A percentile compares a stretch with the other conserved stretches of the same genome.
Conservation (phyloP, 1,284 basidiomycete species). For the Prillingera fragicola region DNA sequence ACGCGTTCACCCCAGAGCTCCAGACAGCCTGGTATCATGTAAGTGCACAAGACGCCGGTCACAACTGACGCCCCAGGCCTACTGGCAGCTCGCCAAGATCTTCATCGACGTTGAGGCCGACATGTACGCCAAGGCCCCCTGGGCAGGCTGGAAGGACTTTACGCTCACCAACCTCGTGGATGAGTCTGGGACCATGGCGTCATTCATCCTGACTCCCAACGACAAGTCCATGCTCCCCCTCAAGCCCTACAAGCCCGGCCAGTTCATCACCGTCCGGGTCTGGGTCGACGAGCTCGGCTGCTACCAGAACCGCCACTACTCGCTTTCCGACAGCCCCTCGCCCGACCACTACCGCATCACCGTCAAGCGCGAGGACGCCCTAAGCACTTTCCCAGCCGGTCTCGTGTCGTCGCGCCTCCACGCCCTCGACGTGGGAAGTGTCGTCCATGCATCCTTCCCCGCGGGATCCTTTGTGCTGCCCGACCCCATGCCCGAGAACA, state of each 20-base stretch:
- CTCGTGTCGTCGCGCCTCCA: slow-evolving; percentile 22
- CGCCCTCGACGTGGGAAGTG: slow-evolving; percentile 23
- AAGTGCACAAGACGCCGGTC: neutral
- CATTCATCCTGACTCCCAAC: slow-evolving; percentile 29
- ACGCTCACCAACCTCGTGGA: slow-evolving; percentile 22
- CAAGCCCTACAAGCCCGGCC: slow-evolving; percentile 29
- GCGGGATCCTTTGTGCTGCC: slow-evolving; percentile 33
- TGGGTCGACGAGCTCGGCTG: slow-evolving; percentile 12
- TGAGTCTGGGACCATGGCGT: slow-evolving; percentile 29
- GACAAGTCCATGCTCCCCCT: slow-evolving; percentile 24
- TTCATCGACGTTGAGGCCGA: slow-evolving; percentile 36
- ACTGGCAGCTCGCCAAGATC: slow-evolving; percentile 27
- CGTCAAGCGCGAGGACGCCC: slow-evolving; percentile 28
- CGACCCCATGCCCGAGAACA: slow-evolving; percentile 17
- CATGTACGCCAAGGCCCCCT: slow-evolving; percentile 25
- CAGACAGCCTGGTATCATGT: slow-evolving; percentile 33
- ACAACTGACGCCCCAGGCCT: slow-evolving; percentile 8
- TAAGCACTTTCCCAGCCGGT: slow-evolving; percentile 15
- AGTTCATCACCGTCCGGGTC: slow-evolving; percentile 32
- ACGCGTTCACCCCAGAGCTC: slow-evolving; percentile 33
- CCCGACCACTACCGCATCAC: slow-evolving; percentile 30
- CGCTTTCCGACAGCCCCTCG: slow-evolving; percentile 27
- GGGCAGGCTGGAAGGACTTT: slow-evolving; percentile 33
- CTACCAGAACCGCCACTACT: slow-evolving; percentile 30
- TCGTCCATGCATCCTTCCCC: slow-evolving; percentile 28